These are phyloP conservation scores for Mycena pura DNA, from an alignment of 768 basidiomycete genomes.

Conservation along the genomic window DNA sequence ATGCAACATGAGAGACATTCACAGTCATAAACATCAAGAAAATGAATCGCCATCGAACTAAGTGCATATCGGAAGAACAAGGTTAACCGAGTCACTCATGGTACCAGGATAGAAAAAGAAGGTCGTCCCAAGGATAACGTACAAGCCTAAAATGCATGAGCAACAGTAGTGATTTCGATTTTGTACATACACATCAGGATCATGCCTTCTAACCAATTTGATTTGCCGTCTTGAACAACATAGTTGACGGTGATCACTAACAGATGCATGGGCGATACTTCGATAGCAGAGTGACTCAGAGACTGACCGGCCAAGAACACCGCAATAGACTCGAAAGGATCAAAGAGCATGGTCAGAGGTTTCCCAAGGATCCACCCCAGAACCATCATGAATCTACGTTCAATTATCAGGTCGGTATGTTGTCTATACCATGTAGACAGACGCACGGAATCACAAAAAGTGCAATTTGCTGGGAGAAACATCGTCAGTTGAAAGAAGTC, in stretches of 20 bases:
- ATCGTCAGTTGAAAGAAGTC: not conserved
- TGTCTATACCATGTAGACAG: not conserved
- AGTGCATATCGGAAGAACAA: too few relatives aligned
- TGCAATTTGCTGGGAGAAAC: constrained; percentile 55
- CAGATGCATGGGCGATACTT: not conserved
- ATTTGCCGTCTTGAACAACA: constrained; percentile 64
- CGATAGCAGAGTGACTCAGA: not conserved
- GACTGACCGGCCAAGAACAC: constrained; percentile 38
- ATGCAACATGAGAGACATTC: too few relatives aligned
- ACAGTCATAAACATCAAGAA: too few relatives aligned
- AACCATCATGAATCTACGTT: constrained; percentile 56
- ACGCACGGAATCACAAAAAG: constrained; percentile 70
- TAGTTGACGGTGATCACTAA: constrained; percentile 68
- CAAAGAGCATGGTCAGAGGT: constrained; percentile 66
- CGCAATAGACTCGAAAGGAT: constrained; percentile 68
- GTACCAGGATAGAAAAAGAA: too few relatives aligned
- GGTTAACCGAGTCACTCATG: too few relatives aligned
- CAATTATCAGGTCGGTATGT: not conserved
- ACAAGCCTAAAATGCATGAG: constrained; percentile 43
- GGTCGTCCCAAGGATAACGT: too few relatives aligned
- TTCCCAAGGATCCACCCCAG: constrained; percentile 72
- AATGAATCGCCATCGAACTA: too few relatives aligned
- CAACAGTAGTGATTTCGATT: not conserved
- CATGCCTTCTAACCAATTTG: constrained; percentile 65
- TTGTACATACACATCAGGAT: constrained; percentile 59